phyloP scores from a whole-genome alignment of 768 basidiomycete species.

The Xerocomellus intermedius region DNA sequence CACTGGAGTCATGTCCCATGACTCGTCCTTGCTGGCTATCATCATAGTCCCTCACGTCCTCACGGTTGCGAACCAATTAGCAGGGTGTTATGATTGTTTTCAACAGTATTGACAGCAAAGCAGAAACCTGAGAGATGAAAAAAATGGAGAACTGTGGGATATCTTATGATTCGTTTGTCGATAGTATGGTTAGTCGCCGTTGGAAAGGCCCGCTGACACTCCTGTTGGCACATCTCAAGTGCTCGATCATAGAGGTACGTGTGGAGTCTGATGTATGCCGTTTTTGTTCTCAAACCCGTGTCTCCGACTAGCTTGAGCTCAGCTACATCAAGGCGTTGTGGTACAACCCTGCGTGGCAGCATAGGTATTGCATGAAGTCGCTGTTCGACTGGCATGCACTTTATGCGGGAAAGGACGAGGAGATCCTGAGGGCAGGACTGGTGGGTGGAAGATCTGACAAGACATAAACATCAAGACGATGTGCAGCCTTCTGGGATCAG shows the following conservation, averaged over 20 bases:
- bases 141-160: constrained; percentile 58
- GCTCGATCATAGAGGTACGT: constrained; percentile 37
- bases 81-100: too few species aligned
- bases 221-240: constrained; percentile 43
- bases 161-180: constrained; percentile 46
- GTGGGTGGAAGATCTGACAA: too few species aligned
- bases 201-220: constrained; percentile 38
- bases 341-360: constrained; percentile 65
- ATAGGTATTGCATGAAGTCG: constrained; percentile 62
- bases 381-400: constrained; percentile 65
- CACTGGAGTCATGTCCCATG: too few species aligned
- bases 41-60: too few species aligned
- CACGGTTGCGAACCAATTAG: too few species aligned
- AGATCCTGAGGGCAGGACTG: too few species aligned
- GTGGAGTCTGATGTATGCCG: not conserved
- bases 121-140: too few species aligned
- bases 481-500: too few species aligned
- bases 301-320: constrained; percentile 48
- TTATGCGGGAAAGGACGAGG: constrained; percentile 17
- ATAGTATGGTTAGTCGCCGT: constrained; percentile 36
- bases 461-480: too few species aligned
- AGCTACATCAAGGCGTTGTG: constrained; percentile 60
- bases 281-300: not conserved
- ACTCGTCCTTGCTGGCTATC: too few species aligned
- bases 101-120: too few species aligned